phyloP scores from a whole-genome alignment of 768 basidiomycete species.

The Coprinellus micaceus region DNA sequence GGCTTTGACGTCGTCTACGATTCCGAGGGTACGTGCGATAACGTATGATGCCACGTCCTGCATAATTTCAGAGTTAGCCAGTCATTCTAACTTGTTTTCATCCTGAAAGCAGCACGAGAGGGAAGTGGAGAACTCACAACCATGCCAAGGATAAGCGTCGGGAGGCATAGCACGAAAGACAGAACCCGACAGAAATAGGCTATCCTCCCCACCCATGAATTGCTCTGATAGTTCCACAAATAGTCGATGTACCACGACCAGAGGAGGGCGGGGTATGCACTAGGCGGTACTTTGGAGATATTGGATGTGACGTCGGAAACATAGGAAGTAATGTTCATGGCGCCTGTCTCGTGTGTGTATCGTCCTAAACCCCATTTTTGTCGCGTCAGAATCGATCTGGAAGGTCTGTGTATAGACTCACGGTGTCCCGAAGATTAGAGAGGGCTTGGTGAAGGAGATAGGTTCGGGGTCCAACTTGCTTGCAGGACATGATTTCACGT shows the following conservation, averaged over 20 bases:
- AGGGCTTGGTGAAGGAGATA: no score
- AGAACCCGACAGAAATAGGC: slow-evolving; percentile 65
- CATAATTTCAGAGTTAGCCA: slow-evolving; percentile 10
- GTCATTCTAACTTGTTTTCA: no score
- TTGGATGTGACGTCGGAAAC: slow-evolving; percentile 28
- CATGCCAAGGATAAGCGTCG: slow-evolving; percentile 50
- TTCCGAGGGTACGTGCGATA: slow-evolving; percentile 77
- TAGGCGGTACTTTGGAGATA: slow-evolving; percentile 27
- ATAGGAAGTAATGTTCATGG: slow-evolving; percentile 33
- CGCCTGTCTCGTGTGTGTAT: no score
- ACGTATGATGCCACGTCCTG: slow-evolving; percentile 81
- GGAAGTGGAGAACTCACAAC: slow-evolving; percentile 42
- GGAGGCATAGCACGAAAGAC: slow-evolving; percentile 60
- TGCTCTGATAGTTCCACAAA: slow-evolving; percentile 59
- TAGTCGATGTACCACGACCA: slow-evolving; percentile 62
- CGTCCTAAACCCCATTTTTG: no score
- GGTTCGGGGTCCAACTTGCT: no score
- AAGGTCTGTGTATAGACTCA: no score
- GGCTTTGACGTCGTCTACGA: slow-evolving; percentile 71
- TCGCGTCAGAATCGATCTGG: no score
- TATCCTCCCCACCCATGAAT: slow-evolving; percentile 64
- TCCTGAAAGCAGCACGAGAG: no score
- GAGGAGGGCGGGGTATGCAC: slow-evolving; percentile 39
- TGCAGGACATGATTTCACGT: no score
- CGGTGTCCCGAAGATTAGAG: no score